Conservation (phyloP, 805 yeast genomes). For the Starmerella ratchasimensis region DNA sequence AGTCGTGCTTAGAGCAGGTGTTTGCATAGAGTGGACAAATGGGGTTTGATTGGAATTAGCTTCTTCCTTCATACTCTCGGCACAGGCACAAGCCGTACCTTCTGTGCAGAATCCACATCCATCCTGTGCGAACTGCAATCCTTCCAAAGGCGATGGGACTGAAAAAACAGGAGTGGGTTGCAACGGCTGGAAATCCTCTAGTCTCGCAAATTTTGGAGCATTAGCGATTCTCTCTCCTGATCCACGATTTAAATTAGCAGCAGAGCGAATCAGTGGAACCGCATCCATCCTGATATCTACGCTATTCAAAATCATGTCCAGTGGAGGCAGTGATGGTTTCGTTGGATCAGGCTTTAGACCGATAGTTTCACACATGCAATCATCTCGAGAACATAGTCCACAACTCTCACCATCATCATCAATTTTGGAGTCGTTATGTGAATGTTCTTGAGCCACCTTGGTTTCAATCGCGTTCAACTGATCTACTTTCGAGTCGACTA, state of each 20-base stretch:
- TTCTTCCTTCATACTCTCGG: no score
- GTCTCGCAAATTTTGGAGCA: constrained; percentile 5
- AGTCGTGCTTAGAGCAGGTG: no score
- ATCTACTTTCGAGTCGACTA: no score
- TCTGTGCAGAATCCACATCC: constrained; percentile 87
- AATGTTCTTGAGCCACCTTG: no score
- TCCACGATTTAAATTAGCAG: not conserved
- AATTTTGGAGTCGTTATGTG: no score
- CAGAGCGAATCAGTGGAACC: constrained; percentile 16
- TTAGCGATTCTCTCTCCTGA: not conserved
- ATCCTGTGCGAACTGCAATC: constrained; percentile 17
- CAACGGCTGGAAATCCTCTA: constrained; percentile 6
- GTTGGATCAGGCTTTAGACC: constrained; percentile 19
- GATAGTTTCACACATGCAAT: constrained; percentile 26
- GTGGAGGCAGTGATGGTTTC: constrained; percentile 9
- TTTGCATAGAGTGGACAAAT: no score
- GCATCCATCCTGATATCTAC: constrained; percentile 11
- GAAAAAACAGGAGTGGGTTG: constrained; percentile 10
- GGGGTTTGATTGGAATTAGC: no score
- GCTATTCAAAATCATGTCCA: constrained; percentile 13
- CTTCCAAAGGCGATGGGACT: constrained; percentile 10
- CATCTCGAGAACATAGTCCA: constrained; percentile 26
- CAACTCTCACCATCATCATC: constrained; percentile 20
- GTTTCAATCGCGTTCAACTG: no score
- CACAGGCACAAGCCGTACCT: constrained; percentile 77